These are phyloP conservation scores for Cyclostephanos tholiformis DNA, from an alignment of 108 stramenopile genomes.

Conservation along the genomic window DNA sequence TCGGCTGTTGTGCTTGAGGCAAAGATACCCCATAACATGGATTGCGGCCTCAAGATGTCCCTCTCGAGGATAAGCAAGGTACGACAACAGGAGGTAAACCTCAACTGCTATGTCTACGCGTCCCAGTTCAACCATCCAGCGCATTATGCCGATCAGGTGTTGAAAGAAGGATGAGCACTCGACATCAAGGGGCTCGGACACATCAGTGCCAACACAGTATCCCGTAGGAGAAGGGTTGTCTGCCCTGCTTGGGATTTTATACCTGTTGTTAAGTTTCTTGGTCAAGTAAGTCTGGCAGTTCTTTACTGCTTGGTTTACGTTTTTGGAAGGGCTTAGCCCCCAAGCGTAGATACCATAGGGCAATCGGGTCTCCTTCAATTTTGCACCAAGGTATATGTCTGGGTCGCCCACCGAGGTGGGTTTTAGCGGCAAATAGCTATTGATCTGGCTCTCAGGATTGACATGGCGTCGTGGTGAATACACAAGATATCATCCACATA, in stretches of 20 bases:
- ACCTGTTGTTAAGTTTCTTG: background rate
- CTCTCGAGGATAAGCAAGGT: slow-evolving; percentile 39
- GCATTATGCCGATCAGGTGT: slow-evolving; percentile 36
- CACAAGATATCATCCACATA: slow-evolving; percentile 10
- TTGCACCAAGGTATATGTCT: slow-evolving; percentile 42
- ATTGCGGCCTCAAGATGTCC: slow-evolving; percentile 46
- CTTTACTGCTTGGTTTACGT: slow-evolving; percentile 23
- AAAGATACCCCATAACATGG: background rate
- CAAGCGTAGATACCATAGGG: slow-evolving; percentile 31
- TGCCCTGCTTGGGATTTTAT: background rate
- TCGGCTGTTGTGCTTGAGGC: background rate
- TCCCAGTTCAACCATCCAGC: slow-evolving; percentile 61
- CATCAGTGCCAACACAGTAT: slow-evolving; percentile 12
- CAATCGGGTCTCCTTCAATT: background rate
- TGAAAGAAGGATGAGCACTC: slow-evolving; percentile 17
- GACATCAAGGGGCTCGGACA: background rate
- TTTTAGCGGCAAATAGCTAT: slow-evolving; percentile 17
- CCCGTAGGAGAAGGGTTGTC: slow-evolving; percentile 27
- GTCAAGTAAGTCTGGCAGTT: slow-evolving; percentile 13
- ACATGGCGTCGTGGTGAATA: slow-evolving; percentile 26
- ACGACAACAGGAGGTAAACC: slow-evolving; percentile 50
- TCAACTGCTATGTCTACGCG: slow-evolving; percentile 49
- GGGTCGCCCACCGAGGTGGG: slow-evolving; percentile 26
- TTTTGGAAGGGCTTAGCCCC: slow-evolving; percentile 23
- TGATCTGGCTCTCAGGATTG: background rate